These are phyloP conservation scores for Bacidia gigantensis DNA, from an alignment of 495 filamentous ascomycete species.

Conservation along the genomic window DNA sequence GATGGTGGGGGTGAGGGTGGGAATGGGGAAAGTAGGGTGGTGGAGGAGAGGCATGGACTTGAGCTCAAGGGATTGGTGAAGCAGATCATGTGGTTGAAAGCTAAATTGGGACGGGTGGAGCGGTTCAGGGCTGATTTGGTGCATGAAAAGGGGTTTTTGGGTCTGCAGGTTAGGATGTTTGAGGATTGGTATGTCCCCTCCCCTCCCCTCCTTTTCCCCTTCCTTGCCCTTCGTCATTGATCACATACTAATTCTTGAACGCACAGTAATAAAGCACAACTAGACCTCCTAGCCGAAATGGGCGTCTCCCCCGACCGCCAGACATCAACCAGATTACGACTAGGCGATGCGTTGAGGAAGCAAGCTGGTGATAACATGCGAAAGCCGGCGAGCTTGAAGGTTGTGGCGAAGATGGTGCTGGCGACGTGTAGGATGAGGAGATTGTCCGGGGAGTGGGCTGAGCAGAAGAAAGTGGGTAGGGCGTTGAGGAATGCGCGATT, in stretches of 20 bases:
- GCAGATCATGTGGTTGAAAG: conserved; percentile 81
- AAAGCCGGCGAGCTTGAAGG: conserved; percentile 31
- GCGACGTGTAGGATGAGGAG: conserved; percentile 41
- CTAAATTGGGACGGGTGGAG: conserved; percentile 63
- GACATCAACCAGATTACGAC: conserved; percentile 16
- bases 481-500: conserved; percentile 4
- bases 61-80: conserved; percentile 74
- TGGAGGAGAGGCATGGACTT: conserved; percentile 64
- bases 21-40: conserved; percentile 43
- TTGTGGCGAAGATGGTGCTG: no score
- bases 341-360: conserved; percentile 7
- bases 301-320: conserved; percentile 44
- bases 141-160: conserved; percentile 63
- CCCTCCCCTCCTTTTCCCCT: conserved; percentile 8
- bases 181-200: conserved; percentile 63
- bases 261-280: conserved; percentile 77
- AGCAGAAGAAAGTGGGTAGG: conserved; percentile 30
- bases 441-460: conserved; percentile 38
- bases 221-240: conserved; percentile 4
- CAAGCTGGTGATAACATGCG: conserved; percentile 20
- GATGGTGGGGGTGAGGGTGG: conserved; percentile 28
- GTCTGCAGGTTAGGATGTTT: conserved; percentile 69
- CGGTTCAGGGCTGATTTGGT: conserved; percentile 62
- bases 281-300: conserved; percentile 70
- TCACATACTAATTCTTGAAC: conserved; percentile 18